Percentiles rank a stretch among this genome's conserved stretches.
Evolutionary conservation across 106 monocot species (phyloP).

Genomic region (Phalaenopsis aphrodite): DNA sequence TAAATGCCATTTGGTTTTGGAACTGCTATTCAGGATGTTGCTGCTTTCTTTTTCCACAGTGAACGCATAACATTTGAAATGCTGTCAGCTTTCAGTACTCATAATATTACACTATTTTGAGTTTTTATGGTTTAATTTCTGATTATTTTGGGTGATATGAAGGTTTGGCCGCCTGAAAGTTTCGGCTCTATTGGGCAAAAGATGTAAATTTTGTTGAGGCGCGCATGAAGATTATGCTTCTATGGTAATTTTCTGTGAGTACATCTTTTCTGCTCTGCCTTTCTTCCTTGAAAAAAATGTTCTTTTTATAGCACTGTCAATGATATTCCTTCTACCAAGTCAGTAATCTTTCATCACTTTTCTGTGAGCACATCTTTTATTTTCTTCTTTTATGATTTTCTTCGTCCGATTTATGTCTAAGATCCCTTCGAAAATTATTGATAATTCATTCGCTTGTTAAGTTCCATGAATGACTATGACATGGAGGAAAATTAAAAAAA

Average conservation of each 20-base stretch:
- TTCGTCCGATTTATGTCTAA: too few relatives aligned
- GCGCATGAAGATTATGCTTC: not conserved
- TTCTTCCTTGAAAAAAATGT: not conserved
- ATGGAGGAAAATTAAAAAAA: too few relatives aligned
- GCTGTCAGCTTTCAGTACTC: not conserved
- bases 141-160: not conserved
- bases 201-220: not conserved
- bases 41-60: not conserved
- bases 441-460: too few relatives aligned
- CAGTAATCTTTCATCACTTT: not conserved
- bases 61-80: not conserved
- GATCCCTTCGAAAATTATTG: too few relatives aligned
- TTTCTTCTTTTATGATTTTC: not conserved
- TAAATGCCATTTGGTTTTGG: not conserved
- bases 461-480: too few relatives aligned
- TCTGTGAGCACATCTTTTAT: not conserved
- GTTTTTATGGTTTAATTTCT: not conserved
- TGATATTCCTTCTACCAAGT: not conserved
- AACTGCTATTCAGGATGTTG: not conserved
- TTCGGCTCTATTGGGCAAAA: not conserved
- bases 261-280: not conserved
- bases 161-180: slow-evolving; percentile 4
- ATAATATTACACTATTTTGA: not conserved
- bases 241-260: not conserved
- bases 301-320: not conserved